Base-by-base conservation (phyloP, 345 rosid species). In the Boechera stricta region DNA sequence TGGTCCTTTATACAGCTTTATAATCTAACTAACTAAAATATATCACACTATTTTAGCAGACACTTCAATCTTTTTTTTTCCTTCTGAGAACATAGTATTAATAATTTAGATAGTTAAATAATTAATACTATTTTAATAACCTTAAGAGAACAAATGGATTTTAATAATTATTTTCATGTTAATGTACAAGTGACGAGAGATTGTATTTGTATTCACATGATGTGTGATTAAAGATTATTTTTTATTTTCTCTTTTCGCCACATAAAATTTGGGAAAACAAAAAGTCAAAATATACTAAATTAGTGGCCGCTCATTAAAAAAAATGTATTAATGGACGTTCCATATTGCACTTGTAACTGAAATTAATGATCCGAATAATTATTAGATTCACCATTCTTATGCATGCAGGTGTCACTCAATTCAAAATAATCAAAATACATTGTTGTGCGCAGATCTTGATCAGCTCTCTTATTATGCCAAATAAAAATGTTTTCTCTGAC, bases 381-480 rank as follows among this genome's bases (percentile, higher is more conserved):
- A 53, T 76, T 44, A 54, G 41, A 44, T 24, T 63, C 65, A 33
- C 71, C 64, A 24, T 70, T 53, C 58, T 62, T 24, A 44, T 47
- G 41, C 48, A 53, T 62, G 70, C 70, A 77, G 62, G 75, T 77
- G 80, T 63, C 44, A 77, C 71, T 10, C 75, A 42, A 44, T 7
- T 61, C 28, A 54, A 36, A 6, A 6, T 38, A 58, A 59, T 12
- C 29, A 28, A 28, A 28, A 28, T 28, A 28, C 3, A 28, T 28
- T 2, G 29, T 28, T 28, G 29, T 64, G 64, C 41, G 28, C 35
- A 38, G 45, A 66, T 66, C 71, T 66, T 54, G 35, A 42, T 57
- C 2, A 45, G 7, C 16, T 64, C n/a, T 66, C 72, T 47, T 57
- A 44, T 42, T 47, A 15, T 66, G 44, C 35, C 31, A 12, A 21